A percentile compares a stretch with the other conserved stretches of the same genome.
These are phyloP conservation scores for Diplodia corticola DNA, from an alignment of 2,329 filamentous ascomycete genomes.

Conservation along the genomic window DNA sequence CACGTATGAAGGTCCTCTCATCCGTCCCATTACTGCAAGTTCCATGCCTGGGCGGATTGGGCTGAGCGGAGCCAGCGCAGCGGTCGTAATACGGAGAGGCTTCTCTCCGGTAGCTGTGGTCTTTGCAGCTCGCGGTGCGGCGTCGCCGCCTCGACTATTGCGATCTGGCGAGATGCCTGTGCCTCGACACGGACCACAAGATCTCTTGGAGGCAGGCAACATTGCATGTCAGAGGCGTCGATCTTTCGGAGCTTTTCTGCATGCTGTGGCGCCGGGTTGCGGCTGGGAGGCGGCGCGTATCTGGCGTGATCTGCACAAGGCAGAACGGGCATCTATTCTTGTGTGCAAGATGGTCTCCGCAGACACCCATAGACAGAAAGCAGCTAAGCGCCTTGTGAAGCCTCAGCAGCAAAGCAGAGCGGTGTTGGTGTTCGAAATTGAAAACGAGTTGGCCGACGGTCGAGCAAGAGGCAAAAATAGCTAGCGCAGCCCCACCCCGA, in stretches of 20 bases:
- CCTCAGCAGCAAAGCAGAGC: background rate
- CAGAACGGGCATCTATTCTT: slow-evolving; percentile 12
- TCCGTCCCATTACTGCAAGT: too few relatives aligned
- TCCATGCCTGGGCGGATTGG: background rate
- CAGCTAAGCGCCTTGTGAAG: background rate
- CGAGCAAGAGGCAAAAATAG: slow-evolving; percentile 1
- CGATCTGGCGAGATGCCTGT: background rate
- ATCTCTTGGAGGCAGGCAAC: background rate
- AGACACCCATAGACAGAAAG: background rate
- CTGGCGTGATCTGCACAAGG: slow-evolving; percentile 8
- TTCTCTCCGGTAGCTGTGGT: background rate
- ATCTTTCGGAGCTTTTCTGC: slow-evolving; percentile 3
- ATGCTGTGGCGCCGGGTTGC: background rate
- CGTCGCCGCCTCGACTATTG: background rate
- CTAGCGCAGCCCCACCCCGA: background rate
- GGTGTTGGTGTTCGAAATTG: background rate
- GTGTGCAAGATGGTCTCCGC: background rate
- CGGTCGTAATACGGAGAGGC: background rate
- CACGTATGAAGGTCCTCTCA: background rate
- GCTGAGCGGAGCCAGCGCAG: too few relatives aligned
- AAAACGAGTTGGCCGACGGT: background rate
- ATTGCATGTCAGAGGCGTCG: background rate
- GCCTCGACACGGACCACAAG: background rate
- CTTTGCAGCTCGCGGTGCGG: background rate
- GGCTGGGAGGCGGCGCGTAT: slow-evolving; percentile 1